Conservation (phyloP, 345 rosid genomes). For the Lepidium africanum region DNA sequence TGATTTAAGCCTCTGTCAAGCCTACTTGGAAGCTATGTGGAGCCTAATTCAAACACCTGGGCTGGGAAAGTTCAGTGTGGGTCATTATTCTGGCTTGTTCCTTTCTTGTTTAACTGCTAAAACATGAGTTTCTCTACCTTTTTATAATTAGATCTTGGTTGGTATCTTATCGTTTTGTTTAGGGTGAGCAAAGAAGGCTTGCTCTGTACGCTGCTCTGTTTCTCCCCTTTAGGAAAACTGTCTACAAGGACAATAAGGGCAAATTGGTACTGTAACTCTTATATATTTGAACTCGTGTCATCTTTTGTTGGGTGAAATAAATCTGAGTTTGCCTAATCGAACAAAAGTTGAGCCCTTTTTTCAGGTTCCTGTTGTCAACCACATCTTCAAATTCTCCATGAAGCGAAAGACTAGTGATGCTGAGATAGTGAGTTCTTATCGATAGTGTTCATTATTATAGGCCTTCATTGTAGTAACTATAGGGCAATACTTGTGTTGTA, state of each 20-base stretch:
- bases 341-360: neutral
- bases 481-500: neutral
- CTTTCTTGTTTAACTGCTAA: neutral
- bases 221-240: conserved; percentile 54
- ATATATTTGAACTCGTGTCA: neutral
- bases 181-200: conserved; percentile 79
- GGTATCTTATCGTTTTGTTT: conserved; percentile 21
- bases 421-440: conserved; percentile 48
- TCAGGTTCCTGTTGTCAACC: conserved; percentile 66
- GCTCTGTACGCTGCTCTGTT: conserved; percentile 73
- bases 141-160: neutral
- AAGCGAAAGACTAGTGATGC: conserved; percentile 80
- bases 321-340: neutral
- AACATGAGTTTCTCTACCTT: neutral
- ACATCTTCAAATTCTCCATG: conserved; percentile 65
- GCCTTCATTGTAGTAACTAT: neutral
- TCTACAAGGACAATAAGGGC: conserved; percentile 54
- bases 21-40: conserved; percentile 66
- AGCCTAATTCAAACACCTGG: conserved; percentile 52
- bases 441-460: neutral
- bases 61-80: conserved; percentile 44
- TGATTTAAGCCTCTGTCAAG: conserved; percentile 46
- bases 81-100: conserved; percentile 19
- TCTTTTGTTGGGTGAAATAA: conserved; percentile 1
- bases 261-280: conserved; percentile 45